Conservation (phyloP, 768 basidiomycete species). For the Leucosporidium scottii region DNA sequence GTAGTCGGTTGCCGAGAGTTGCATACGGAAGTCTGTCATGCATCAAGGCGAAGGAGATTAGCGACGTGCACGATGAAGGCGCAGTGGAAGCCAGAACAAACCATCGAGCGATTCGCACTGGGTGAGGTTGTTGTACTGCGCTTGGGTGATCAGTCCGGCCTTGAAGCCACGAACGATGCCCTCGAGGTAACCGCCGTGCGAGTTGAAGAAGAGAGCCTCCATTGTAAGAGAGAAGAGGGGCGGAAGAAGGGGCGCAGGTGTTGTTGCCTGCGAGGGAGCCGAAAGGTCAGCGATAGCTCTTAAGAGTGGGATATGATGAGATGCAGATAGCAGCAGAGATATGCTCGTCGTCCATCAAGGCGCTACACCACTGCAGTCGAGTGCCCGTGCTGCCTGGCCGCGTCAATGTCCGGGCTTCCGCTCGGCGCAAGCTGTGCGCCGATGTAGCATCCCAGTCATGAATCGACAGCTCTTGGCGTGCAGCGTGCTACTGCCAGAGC, state of each 20-base stretch:
- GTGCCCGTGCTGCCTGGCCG: too few species aligned
- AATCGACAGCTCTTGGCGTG: too few species aligned
- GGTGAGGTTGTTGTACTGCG: constrained; percentile 83
- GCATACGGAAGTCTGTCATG: constrained; percentile 80
- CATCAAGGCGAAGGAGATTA: background rate
- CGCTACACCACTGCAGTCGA: too few species aligned
- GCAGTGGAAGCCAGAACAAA: constrained; percentile 40
- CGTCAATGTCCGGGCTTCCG: too few species aligned
- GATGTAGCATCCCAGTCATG: too few species aligned
- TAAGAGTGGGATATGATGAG: background rate
- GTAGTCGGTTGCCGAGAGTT: constrained; percentile 93
- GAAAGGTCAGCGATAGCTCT: background rate
- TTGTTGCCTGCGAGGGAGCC: background rate
- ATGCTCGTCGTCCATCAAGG: too few species aligned
- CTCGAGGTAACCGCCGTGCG: constrained; percentile 46
- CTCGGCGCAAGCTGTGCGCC: too few species aligned
- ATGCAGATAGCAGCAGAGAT: too few species aligned
- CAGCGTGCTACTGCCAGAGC: too few species aligned
- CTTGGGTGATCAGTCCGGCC: constrained; percentile 78
- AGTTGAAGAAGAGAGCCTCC: constrained; percentile 45
- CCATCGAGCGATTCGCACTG: constrained; percentile 98
- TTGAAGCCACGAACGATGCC: constrained; percentile 72
- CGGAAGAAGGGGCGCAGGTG: background rate
- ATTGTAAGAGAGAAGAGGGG: constrained; percentile 21
- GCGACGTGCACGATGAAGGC: background rate